These are phyloP conservation scores for Lagerstroemia speciosa DNA, from an alignment of 345 rosid species.

Conservation along the genomic window DNA sequence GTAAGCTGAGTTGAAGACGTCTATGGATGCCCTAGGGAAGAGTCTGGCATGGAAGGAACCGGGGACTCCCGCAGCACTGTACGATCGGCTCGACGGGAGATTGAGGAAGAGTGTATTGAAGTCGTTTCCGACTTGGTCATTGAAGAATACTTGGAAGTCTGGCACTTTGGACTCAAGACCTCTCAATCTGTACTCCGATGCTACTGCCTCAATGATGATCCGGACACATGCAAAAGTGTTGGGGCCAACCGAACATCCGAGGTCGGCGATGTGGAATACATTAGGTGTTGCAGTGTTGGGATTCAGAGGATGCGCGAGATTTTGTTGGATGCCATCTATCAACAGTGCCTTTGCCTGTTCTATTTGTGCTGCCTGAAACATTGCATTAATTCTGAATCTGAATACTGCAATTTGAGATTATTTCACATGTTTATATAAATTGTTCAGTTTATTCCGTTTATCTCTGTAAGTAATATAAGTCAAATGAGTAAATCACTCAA, in stretches of 20 bases:
- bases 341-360: neutral
- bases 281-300: neutral
- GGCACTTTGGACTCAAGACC: constrained; percentile 1
- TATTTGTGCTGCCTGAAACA: neutral
- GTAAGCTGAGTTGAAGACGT: constrained; percentile 21
- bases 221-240: constrained; percentile 31
- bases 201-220: constrained; percentile 22
- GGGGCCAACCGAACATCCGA: constrained; percentile 29
- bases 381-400: neutral
- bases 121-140: constrained; percentile 32
- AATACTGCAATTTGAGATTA: neutral
- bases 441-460: too few species aligned
- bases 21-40: constrained; percentile 23
- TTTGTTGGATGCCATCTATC: neutral
- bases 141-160: constrained; percentile 37
- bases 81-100: constrained; percentile 21
- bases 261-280: constrained; percentile 15
- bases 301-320: neutral
- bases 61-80: constrained; percentile 23
- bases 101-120: constrained; percentile 38
- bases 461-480: too few species aligned
- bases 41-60: constrained; percentile 32
- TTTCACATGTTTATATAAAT: too few species aligned
- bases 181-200: constrained; percentile 7
- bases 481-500: too few species aligned